These are phyloP conservation scores for Pythium phragmiticola DNA, from an alignment of 352 stramenopile genomes.

Conservation along the genomic window DNA sequence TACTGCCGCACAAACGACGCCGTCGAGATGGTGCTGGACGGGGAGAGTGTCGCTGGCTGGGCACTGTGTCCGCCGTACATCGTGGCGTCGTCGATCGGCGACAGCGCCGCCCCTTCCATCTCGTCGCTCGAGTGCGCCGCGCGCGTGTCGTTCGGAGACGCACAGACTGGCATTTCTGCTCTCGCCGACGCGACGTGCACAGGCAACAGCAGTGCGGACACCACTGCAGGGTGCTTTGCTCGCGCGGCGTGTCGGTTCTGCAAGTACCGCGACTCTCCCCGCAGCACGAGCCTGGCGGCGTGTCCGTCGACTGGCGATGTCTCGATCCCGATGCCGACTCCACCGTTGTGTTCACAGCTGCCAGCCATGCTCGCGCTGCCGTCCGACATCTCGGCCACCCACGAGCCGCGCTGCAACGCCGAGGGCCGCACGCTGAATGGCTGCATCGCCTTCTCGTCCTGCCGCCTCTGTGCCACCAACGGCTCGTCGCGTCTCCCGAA, in stretches of 20 bases:
- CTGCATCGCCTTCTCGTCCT: conserved; percentile 21
- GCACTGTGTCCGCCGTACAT: conserved; percentile 13
- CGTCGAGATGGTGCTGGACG: conserved; percentile 4
- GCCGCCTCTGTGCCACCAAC: conserved; percentile 12
- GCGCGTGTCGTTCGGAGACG: conserved; percentile 15
- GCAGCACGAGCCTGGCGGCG: background rate
- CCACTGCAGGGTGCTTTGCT: conserved; percentile 20
- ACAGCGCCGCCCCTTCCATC: background rate
- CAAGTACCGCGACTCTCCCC: conserved; percentile 12
- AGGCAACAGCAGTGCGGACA: background rate
- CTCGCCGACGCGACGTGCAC: conserved; percentile 4
- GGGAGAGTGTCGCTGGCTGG: conserved; percentile 2
- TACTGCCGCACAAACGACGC: conserved; percentile 20
- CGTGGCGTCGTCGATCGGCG: conserved; percentile 15
- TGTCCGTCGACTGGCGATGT: conserved; percentile 5
- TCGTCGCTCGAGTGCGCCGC: conserved; percentile 5
- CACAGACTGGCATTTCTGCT: conserved; percentile 22
- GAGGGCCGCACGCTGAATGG: conserved; percentile 1
- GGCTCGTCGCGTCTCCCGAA: background rate
- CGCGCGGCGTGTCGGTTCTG: conserved; percentile 26
- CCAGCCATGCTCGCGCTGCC: background rate
- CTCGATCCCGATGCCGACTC: background rate
- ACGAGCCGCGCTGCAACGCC: conserved; percentile 16
- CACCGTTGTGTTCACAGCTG: conserved; percentile 8
- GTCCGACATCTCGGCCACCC: background rate